Conservation (phyloP, 2,329 filamentous ascomycete genomes). For the Geosmithia putterillii region DNA sequence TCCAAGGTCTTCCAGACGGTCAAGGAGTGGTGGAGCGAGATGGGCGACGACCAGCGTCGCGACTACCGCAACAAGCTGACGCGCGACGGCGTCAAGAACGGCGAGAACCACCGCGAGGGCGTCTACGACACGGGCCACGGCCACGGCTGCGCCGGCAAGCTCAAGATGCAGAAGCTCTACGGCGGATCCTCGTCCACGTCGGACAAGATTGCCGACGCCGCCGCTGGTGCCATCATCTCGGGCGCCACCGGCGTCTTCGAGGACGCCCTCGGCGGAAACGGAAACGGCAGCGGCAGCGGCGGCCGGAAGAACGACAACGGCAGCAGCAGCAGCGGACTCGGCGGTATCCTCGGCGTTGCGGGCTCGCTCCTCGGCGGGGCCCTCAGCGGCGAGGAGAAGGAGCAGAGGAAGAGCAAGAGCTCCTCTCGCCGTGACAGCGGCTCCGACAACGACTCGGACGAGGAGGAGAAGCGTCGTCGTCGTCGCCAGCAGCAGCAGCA, state of each 20-base stretch:
- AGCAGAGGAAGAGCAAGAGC: conserved; percentile 30
- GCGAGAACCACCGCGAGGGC: conserved; percentile 77
- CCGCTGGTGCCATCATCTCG: conserved; percentile 43
- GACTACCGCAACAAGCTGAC: conserved; percentile 65
- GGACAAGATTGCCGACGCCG: conserved; percentile 42
- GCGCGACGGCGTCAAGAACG: conserved; percentile 62
- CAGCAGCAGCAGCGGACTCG: conserved; percentile 51
- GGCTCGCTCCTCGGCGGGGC: conserved; percentile 48
- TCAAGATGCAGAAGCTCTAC: conserved; percentile 63
- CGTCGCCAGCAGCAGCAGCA: conserved; percentile 39
- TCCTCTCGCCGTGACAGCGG: conserved; percentile 35
- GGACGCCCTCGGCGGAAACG: neutral
- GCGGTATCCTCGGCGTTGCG: conserved; percentile 60
- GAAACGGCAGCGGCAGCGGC: conserved; percentile 49
- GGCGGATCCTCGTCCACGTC: conserved; percentile 34
- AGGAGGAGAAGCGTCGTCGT: conserved; percentile 44
- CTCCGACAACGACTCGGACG: conserved; percentile 42
- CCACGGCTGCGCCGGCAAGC: conserved; percentile 68
- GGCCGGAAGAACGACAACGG: conserved; percentile 20
- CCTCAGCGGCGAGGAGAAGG: conserved; percentile 41
- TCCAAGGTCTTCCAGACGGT: conserved; percentile 68
- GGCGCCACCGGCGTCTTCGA: conserved; percentile 40
- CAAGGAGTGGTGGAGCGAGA: conserved; percentile 68
- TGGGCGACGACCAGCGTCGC: conserved; percentile 49
- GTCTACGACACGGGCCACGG: conserved; percentile 75